A percentile compares a stretch with the other conserved stretches of the same genome.
Evolutionary conservation across 2,329 filamentous ascomycete genomes (phyloP).

Genomic region (Xylaria sp.): DNA sequence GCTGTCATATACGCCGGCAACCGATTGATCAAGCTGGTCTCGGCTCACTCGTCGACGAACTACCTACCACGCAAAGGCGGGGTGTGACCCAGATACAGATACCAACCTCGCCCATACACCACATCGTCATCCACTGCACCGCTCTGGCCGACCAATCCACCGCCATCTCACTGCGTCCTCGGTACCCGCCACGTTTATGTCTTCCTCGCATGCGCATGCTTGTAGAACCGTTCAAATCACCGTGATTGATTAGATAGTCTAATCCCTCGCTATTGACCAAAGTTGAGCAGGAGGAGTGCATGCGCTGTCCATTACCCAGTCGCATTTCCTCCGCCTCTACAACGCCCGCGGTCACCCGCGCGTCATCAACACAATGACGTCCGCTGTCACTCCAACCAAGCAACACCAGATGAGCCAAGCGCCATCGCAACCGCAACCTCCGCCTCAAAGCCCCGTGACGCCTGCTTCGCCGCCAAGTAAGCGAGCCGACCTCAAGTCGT

Average conservation of each 20-base stretch:
- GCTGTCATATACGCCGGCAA: conserved; percentile 3
- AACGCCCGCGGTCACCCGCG: conserved; percentile 46
- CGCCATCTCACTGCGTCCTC: conserved; percentile 7
- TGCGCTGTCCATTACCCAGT: conserved; percentile 33
- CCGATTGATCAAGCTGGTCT: conserved; percentile 3
- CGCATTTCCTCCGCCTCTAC: conserved; percentile 30
- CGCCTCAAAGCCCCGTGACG: conserved; percentile 48
- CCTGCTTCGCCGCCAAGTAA: conserved; percentile 79
- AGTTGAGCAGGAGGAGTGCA: conserved; percentile 32
- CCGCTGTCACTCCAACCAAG: conserved; percentile 47
- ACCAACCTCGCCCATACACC: neutral
- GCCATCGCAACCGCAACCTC: conserved; percentile 34
- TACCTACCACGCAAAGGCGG: neutral
- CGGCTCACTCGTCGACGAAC: conserved; percentile 3
- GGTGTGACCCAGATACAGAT: conserved; percentile 2
- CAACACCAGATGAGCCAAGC: conserved; percentile 44
- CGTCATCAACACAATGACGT: conserved; percentile 50
- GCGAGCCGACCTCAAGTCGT: conserved; percentile 83
- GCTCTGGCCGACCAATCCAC: conserved; percentile 6
- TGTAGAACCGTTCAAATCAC: conserved; percentile 12
- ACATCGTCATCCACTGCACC: conserved; percentile 11
- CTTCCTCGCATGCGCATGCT: conserved; percentile 23
- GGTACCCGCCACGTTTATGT: conserved; percentile 24
- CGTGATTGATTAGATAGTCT: conserved; percentile 29
- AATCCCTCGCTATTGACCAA: conserved; percentile 9